phyloP scores from a whole-genome alignment of 345 rosid species.

The Boechera retrofracta region DNA sequence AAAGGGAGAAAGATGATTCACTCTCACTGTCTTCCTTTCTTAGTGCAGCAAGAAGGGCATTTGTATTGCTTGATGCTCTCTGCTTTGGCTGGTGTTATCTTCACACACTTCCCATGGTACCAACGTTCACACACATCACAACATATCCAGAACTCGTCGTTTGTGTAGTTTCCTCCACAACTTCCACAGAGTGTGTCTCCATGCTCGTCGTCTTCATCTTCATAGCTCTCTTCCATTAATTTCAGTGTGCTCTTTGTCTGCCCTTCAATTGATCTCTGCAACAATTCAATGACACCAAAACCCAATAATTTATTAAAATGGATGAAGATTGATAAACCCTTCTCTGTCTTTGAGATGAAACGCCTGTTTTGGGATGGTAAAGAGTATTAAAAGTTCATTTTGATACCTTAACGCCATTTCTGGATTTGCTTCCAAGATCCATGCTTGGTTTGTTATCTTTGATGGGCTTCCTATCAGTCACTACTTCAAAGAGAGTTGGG shows the following conservation, averaged over 20 bases:
- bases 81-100: slow-evolving; percentile 88
- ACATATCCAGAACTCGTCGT: slow-evolving; percentile 88
- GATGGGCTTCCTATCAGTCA: slow-evolving; percentile 60
- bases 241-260: slow-evolving; percentile 62
- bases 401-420: slow-evolving; percentile 74
- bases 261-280: slow-evolving; percentile 75
- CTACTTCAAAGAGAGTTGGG: slow-evolving; percentile 74
- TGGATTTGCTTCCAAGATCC: slow-evolving; percentile 76
- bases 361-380: not conserved
- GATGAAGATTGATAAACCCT: not conserved
- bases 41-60: slow-evolving; percentile 81
- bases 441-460: slow-evolving; percentile 65
- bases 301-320: not conserved
- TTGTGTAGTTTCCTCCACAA: slow-evolving; percentile 82
- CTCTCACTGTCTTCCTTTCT: slow-evolving; percentile 61
- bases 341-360: not conserved
- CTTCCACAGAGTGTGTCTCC: slow-evolving; percentile 80
- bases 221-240: slow-evolving; percentile 61
- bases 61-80: slow-evolving; percentile 86
- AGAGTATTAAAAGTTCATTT: not conserved
- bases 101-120: slow-evolving; percentile 92
- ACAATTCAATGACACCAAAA: slow-evolving; percentile 7
- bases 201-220: slow-evolving; percentile 86
- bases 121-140: slow-evolving; percentile 88
- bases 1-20: not conserved